phyloP scores from a whole-genome alignment of 2,329 filamentous ascomycete species.

The Aspergillus versicolor region DNA sequence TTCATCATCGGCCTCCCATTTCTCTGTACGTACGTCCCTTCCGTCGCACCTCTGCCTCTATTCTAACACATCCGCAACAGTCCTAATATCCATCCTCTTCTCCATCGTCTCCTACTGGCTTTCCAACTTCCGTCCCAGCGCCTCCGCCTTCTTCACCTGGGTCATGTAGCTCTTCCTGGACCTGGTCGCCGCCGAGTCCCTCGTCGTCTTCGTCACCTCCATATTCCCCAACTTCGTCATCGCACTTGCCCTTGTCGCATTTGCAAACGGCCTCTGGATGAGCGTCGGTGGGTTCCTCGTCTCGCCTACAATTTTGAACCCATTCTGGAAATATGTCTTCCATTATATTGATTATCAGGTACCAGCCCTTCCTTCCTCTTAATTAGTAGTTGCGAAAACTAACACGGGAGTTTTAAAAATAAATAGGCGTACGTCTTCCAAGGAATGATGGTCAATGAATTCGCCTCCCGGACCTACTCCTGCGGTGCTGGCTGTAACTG shows the following conservation, averaged over 20 bases:
- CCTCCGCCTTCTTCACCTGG: conserved; percentile 70
- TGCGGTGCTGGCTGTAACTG: conserved; percentile 64
- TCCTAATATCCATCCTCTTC: conserved; percentile 74
- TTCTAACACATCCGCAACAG: conserved; percentile 25
- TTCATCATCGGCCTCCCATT: conserved; percentile 80
- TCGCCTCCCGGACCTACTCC: conserved; percentile 62
- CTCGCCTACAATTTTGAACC: conserved; percentile 68
- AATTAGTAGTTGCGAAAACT: neutral
- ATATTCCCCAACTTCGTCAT: conserved; percentile 79
- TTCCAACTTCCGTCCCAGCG: conserved; percentile 68
- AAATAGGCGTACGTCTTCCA: conserved; percentile 72
- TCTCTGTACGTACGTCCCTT: conserved; percentile 52
- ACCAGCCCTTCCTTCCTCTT: neutral
- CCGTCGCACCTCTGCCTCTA: neutral
- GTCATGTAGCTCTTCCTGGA: conserved; percentile 85
- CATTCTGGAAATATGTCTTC: conserved; percentile 83
- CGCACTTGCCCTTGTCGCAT: conserved; percentile 74
- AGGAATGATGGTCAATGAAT: conserved; percentile 93
- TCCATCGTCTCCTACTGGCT: conserved; percentile 78
- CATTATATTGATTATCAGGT: conserved; percentile 85
- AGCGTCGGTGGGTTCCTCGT: conserved; percentile 81
- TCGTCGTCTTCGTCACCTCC: conserved; percentile 73
- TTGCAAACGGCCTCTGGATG: conserved; percentile 91
- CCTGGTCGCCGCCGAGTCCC: conserved; percentile 75
- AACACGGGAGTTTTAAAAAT: neutral